Conservation (phyloP, 371 early-diverging fungal genomes). For the Chytridium lagenaria region DNA sequence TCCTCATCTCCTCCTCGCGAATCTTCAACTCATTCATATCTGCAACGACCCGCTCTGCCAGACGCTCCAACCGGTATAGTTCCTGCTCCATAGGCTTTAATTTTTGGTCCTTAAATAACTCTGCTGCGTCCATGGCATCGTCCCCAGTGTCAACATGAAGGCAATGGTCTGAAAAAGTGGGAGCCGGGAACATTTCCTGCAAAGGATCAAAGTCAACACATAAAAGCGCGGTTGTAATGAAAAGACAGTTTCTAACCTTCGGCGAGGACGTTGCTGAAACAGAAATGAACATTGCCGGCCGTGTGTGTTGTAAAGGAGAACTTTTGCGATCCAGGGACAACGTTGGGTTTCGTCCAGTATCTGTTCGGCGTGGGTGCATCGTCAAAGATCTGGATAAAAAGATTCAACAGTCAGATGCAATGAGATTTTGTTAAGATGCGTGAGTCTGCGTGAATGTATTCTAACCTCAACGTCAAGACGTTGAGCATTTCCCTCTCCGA, state of each 20-base stretch:
- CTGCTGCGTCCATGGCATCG: constrained; percentile 78
- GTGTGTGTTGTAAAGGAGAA: constrained; percentile 75
- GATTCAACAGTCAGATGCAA: background rate
- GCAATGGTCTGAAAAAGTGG: constrained; percentile 64
- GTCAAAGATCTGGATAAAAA: constrained; percentile 34
- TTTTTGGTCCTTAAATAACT: constrained; percentile 74
- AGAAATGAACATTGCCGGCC: constrained; percentile 82
- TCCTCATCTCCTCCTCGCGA: constrained; percentile 80
- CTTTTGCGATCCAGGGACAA: constrained; percentile 46
- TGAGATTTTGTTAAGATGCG: no score
- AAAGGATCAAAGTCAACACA: background rate
- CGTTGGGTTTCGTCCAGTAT: constrained; percentile 38
- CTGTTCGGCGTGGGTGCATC: constrained; percentile 28
- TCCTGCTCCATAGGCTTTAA: constrained; percentile 89
- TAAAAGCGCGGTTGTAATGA: background rate
- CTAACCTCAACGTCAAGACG: constrained; percentile 74
- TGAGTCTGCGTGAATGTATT: no score
- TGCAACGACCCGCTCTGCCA: constrained; percentile 75
- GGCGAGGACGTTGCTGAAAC: constrained; percentile 83
- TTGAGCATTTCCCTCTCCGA: constrained; percentile 64
- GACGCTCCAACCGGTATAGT: constrained; percentile 76
- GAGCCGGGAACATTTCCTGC: constrained; percentile 66
- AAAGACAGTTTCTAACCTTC: constrained; percentile 55
- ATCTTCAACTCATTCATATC: constrained; percentile 81
- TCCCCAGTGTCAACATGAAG: constrained; percentile 85